phyloP scores from a whole-genome alignment of 129 eudicot genomes.

The Pittosporum tobira region DNA sequence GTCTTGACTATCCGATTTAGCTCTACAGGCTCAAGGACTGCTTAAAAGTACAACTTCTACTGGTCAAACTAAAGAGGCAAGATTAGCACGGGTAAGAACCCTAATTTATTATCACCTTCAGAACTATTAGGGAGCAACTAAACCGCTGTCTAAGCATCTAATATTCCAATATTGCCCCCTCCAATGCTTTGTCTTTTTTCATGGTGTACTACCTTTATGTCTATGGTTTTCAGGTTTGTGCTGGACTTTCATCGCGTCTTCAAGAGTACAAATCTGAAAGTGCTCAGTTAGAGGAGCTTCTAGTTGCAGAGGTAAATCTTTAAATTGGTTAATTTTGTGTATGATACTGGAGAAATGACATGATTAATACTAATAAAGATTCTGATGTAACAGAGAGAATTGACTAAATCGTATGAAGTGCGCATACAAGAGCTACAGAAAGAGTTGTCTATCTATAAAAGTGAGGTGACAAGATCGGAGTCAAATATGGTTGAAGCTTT shows the following conservation, averaged over 20 bases:
- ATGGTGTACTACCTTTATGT: conserved; percentile 4
- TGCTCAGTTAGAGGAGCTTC: conserved; percentile 96
- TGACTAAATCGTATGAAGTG: conserved; percentile 79
- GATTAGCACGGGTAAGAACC: conserved; percentile 90
- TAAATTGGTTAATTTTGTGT: background rate
- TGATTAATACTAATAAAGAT: conserved; percentile 13
- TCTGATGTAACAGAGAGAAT: conserved; percentile 63
- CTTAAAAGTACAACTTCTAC: conserved; percentile 77
- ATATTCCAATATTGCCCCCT: background rate
- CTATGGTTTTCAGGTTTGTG: conserved; percentile 71
- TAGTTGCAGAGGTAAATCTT: conserved; percentile 72
- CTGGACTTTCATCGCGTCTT: conserved; percentile 98
- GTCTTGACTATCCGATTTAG: conserved; percentile 17
- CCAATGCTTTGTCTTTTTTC: background rate
- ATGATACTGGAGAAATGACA: conserved; percentile 4
- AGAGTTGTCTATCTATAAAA: conserved; percentile 67
- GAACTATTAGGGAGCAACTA: conserved; percentile 4
- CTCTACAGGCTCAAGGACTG: conserved; percentile 90
- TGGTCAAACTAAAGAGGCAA: conserved; percentile 97
- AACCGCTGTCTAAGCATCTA: conserved; percentile 8
- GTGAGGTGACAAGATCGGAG: conserved; percentile 69
- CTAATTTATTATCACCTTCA: conserved; percentile 1
- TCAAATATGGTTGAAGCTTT: conserved; percentile 86
- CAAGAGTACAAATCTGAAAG: conserved; percentile 97
- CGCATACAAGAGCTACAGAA: conserved; percentile 75